A percentile compares a stretch with the other conserved stretches of the same genome.
These are phyloP conservation scores for Pezicula carpinea DNA, from an alignment of 2,329 filamentous ascomycete genomes.

Conservation along the genomic window DNA sequence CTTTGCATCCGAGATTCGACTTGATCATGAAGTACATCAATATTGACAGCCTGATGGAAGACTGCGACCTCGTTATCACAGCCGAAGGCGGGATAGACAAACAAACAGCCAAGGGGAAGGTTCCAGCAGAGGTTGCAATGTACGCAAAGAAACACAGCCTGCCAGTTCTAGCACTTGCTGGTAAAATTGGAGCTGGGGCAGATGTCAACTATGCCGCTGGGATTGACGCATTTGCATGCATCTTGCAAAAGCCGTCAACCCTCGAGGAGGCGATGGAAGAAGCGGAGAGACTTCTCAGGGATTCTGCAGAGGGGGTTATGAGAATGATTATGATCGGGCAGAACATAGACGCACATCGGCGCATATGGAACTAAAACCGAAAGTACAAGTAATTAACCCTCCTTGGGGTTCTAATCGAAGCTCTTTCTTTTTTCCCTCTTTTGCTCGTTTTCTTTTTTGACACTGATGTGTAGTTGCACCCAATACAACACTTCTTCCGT, in stretches of 20 bases:
- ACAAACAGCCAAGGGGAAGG: slow-evolving; percentile 47
- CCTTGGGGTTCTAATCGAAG: no score
- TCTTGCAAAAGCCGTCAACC: slow-evolving; percentile 24
- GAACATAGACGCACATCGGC: no score
- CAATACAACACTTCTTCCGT: no score
- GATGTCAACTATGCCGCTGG: slow-evolving; percentile 29
- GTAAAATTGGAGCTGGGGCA: slow-evolving; percentile 34
- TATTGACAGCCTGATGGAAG: slow-evolving; percentile 39
- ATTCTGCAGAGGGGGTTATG: slow-evolving; percentile 28
- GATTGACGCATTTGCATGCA: slow-evolving; percentile 29
- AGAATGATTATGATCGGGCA: slow-evolving; percentile 14
- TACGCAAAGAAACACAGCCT: slow-evolving; percentile 40
- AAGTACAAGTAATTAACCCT: no score
- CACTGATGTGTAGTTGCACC: no score
- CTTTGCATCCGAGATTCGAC: slow-evolving; percentile 41
- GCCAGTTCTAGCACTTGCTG: slow-evolving; percentile 41
- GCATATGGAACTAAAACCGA: no score
- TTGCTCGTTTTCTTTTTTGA: no score
- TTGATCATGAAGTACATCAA: slow-evolving; percentile 47
- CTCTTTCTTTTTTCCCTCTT: no score
- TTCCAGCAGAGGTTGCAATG: slow-evolving; percentile 46
- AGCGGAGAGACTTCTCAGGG: slow-evolving; percentile 21
- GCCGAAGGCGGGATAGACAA: slow-evolving; percentile 48
- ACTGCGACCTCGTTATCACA: slow-evolving; percentile 46
- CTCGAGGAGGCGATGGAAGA: slow-evolving; percentile 26